A percentile compares a stretch with the other conserved stretches of the same genome.
Evolutionary conservation across 441 rosid genomes (phyloP).

Genomic region (Erodium chrysanthum): DNA sequence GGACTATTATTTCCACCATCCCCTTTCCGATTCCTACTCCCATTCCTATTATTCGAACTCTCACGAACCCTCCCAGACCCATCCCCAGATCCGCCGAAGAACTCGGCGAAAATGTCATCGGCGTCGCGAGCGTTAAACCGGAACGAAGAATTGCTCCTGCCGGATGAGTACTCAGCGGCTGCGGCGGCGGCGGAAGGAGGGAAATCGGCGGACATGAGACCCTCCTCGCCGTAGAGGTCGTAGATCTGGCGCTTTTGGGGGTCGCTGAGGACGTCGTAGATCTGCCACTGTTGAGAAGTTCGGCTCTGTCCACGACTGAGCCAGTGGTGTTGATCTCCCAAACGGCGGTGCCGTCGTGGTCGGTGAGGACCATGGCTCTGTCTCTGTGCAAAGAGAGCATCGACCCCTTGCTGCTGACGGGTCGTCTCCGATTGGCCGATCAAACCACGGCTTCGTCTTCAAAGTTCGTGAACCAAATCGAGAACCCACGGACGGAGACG

Average conservation of each 20-base stretch:
- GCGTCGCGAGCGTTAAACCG: constrained; percentile 60
- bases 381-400: constrained; percentile 8
- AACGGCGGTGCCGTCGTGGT: too few species aligned
- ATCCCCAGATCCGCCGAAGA: constrained; percentile 46
- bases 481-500: not conserved
- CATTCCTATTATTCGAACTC: not conserved
- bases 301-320: constrained; percentile 63
- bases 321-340: constrained; percentile 20
- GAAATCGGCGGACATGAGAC: constrained; percentile 47
- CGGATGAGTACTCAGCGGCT: constrained; percentile 18
- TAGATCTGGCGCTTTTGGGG: constrained; percentile 61
- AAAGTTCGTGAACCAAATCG: not conserved
- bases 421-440: not conserved
- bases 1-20: not conserved
- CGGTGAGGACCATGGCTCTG: constrained; percentile 21
- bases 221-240: constrained; percentile 82
- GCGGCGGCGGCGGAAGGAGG: constrained; percentile 54
- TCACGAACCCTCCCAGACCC: constrained; percentile 25
- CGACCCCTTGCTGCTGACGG: not conserved
- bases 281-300: constrained; percentile 69
- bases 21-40: constrained; percentile 37
- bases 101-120: constrained; percentile 69
- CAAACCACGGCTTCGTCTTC: not conserved
- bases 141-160: constrained; percentile 33
- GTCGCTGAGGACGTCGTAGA: constrained; percentile 72